Percentiles rank a stretch among this genome's conserved stretches.
These are phyloP conservation scores for Pythium insidiosum DNA, from an alignment of 352 stramenopile genomes.

Conservation along the genomic window DNA sequence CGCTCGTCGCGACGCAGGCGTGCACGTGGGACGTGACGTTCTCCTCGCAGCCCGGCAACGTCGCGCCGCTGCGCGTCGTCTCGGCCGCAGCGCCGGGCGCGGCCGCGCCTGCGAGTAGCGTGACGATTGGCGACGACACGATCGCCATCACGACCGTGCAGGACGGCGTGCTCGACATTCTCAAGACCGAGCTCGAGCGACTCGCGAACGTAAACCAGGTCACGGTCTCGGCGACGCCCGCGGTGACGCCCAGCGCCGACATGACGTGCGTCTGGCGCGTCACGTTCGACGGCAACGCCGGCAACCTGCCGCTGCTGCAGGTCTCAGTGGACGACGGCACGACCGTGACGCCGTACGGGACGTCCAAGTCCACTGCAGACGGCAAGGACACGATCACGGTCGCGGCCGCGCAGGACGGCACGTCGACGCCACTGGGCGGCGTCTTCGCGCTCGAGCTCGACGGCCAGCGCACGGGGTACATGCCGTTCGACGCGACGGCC, in stretches of 20 bases:
- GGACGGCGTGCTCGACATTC: constrained; percentile 87
- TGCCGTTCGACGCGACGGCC: constrained; percentile 86
- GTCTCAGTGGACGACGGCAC: constrained; percentile 33
- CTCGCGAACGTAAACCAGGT: constrained; percentile 88
- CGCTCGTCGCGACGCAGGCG: constrained; percentile 34
- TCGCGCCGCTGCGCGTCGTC: constrained; percentile 69
- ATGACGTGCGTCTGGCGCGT: constrained; percentile 88
- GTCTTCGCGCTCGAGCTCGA: constrained; percentile 87
- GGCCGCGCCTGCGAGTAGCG: constrained; percentile 19
- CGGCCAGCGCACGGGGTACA: constrained; percentile 86
- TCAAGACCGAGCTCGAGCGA: constrained; percentile 92
- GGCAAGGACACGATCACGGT: constrained; percentile 43
- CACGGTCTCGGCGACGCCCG: constrained; percentile 60
- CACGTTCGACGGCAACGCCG: constrained; percentile 93
- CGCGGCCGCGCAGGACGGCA: constrained; percentile 26
- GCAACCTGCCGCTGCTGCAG: constrained; percentile 52
- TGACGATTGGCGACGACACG: constrained; percentile 77
- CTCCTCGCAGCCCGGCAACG: constrained; percentile 77
- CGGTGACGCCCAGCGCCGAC: constrained; percentile 21
- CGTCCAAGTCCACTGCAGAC: too few species aligned
- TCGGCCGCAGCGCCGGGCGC: constrained; percentile 20
- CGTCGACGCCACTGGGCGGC: constrained; percentile 44
- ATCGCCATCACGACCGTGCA: constrained; percentile 61
- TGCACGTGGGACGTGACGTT: constrained; percentile 92
- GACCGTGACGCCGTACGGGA: constrained; percentile 25